These are phyloP conservation scores for Aspergillaceae sp. DNA, from an alignment of 2,329 filamentous ascomycete species.

Conservation along the genomic window DNA sequence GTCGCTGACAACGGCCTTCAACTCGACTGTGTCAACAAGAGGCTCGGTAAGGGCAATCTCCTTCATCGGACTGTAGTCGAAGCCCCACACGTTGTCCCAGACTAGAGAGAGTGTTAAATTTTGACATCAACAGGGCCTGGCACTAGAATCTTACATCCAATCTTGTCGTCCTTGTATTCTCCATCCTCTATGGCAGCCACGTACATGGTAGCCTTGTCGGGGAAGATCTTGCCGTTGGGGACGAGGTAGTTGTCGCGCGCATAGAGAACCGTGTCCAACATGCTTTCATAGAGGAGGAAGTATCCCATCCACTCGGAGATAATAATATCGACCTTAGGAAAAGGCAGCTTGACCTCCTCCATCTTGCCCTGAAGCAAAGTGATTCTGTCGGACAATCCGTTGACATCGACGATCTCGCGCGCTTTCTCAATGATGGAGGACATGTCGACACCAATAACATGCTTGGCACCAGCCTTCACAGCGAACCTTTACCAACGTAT, in stretches of 20 bases:
- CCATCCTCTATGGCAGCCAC: conserved; percentile 96
- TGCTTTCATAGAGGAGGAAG: conserved; percentile 96
- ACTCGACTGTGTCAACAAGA: conserved; percentile 92
- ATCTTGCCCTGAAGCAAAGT: conserved; percentile 98
- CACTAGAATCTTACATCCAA: conserved; percentile 68
- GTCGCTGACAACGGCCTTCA: conserved; percentile 95
- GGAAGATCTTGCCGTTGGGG: conserved; percentile 88
- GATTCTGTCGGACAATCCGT: conserved; percentile 92
- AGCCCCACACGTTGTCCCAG: conserved; percentile 99
- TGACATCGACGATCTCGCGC: conserved; percentile 82
- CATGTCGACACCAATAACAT: conserved; percentile 99
- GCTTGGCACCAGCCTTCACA: conserved; percentile 89
- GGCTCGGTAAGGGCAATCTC: conserved; percentile 88
- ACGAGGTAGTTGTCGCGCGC: conserved; percentile 85
- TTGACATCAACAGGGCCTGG: not conserved
- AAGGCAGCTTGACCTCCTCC: conserved; percentile 93
- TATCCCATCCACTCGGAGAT: conserved; percentile 99
- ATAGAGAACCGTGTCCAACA: conserved; percentile 97
- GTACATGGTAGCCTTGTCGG: conserved; percentile 97
- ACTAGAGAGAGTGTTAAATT: conserved; percentile 49
- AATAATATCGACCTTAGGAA: conserved; percentile 96
- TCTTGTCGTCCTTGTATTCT: conserved; percentile 99
- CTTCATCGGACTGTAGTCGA: conserved; percentile 92
- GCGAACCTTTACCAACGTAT: conserved; percentile 63
- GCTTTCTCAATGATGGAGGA: conserved; percentile 99